phyloP scores from a whole-genome alignment of 108 stramenopile species.

The Epithemia pelagica region DNA sequence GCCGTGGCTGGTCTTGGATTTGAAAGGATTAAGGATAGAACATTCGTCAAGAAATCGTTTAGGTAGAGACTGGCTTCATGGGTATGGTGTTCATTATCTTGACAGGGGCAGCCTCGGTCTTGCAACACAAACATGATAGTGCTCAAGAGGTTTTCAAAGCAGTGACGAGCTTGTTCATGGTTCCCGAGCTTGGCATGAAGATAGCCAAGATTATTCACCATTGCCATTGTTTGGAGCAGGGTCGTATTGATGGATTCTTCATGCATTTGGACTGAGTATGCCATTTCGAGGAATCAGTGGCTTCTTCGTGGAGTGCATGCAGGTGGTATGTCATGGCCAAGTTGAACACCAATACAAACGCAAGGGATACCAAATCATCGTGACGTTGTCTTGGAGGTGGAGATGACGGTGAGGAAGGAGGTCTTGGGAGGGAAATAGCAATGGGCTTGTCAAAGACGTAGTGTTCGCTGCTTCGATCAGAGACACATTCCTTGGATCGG shows the following conservation, averaged over 20 bases:
- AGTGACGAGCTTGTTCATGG: not conserved
- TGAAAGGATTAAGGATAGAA: not conserved
- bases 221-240: not conserved
- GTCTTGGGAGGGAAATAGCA: not conserved
- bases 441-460: not conserved
- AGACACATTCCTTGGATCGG: not conserved
- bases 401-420: not conserved
- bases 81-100: not conserved
- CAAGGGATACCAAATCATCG: not conserved
- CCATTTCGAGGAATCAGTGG: not conserved
- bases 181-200: not conserved
- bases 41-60: not conserved
- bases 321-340: constrained; percentile 5
- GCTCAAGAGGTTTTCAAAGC: not conserved
- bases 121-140: not conserved
- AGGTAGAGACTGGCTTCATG: not conserved
- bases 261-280: not conserved
- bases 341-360: constrained; percentile 5
- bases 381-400: not conserved
- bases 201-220: constrained; percentile 4
- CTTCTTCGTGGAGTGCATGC: not conserved
- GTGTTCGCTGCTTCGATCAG: not conserved
- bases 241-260: not conserved
- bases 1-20: not conserved
- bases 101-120: not conserved